Base-by-base conservation (phyloP, 2,329 filamentous ascomycete species). In the Fusarium verrucosum region DNA sequence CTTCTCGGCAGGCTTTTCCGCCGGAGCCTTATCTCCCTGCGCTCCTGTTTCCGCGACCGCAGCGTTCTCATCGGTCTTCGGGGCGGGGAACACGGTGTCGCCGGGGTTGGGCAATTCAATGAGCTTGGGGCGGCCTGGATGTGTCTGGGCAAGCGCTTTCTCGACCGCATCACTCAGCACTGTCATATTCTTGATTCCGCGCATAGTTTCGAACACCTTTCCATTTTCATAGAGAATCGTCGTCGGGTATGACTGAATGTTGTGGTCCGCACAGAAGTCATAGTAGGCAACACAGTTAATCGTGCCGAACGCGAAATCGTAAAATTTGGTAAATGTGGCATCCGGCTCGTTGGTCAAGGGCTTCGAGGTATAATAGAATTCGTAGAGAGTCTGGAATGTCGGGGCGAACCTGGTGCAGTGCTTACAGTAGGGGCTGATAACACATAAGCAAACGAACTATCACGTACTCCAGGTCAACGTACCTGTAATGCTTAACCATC, bases 361-460 rank as follows among this genome's bases (percentile, higher is more conserved):
- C 71, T 92, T 89, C 33, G 92, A 95, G 33, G 94, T 97, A 80
- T 92, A 82, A 81, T 97, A 99, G 78, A 89, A 97, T 80, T 99
- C 95, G 82, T 98, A 97, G 14, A 94, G 78, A 7, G 94, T 97
- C 78, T 98, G 93, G 83, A 88, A 97, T 46, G 87, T 89, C 9
- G 95, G 95, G 49, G 92, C 92, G 72, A 92, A 91, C 45, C 85
- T 82, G 75, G 85, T 84, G 80, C 94, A 97, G 77, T 97, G 92
- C 42, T 83, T 84, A 77, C 85, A 88, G 66, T 81, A 86, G 11
- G 85, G 85, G 70, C 85, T 87, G 57, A 9, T 26, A 38, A 61
- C 63, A 37, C 4, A 56, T 70, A 53, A 74, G 75, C 33, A 50
- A 32, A 32, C 10, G 28, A 10, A 50, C 3, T 30, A 36, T 41